These are phyloP conservation scores for Purpureocillium lavendulum DNA, from an alignment of 2,329 filamentous ascomycete species.

Conservation along the genomic window DNA sequence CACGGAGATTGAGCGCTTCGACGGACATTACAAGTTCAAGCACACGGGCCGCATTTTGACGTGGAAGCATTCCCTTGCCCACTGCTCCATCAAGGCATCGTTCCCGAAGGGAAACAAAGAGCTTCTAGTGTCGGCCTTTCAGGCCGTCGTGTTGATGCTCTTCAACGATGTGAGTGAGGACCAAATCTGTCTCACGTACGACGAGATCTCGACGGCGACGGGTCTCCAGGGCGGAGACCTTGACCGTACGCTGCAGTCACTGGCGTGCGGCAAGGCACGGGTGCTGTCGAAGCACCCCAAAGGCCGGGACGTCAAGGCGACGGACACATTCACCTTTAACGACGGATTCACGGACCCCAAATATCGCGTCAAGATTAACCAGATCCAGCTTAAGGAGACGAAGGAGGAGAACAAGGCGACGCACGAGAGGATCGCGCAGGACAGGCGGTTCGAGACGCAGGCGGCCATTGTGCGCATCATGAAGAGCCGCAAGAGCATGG, in stretches of 20 bases:
- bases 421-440: slow-evolving; percentile 79
- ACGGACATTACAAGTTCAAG: slow-evolving; percentile 78
- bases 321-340: slow-evolving; percentile 83
- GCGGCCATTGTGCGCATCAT: slow-evolving; percentile 95
- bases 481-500: slow-evolving; percentile 86
- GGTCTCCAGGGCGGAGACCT: slow-evolving; percentile 71
- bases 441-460: slow-evolving; percentile 93
- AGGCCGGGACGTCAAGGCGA: slow-evolving; percentile 67
- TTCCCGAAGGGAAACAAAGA: slow-evolving; percentile 82
- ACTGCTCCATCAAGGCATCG: slow-evolving; percentile 74
- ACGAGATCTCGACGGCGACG: slow-evolving; percentile 66
- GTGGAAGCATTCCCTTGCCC: slow-evolving; percentile 91
- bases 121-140: slow-evolving; percentile 82
- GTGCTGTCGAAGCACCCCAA: slow-evolving; percentile 81
- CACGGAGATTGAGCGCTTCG: slow-evolving; percentile 71
- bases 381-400: slow-evolving; percentile 95
- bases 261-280: slow-evolving; percentile 83
- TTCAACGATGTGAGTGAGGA: slow-evolving; percentile 62
- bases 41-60: slow-evolving; percentile 79
- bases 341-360: slow-evolving; percentile 68
- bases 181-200: slow-evolving; percentile 62
- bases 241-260: slow-evolving; percentile 83
- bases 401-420: slow-evolving; percentile 91
- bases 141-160: slow-evolving; percentile 80
- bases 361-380: slow-evolving; percentile 94